phyloP scores from a whole-genome alignment of 2,329 filamentous ascomycete species.

The Epichloe scottii region DNA sequence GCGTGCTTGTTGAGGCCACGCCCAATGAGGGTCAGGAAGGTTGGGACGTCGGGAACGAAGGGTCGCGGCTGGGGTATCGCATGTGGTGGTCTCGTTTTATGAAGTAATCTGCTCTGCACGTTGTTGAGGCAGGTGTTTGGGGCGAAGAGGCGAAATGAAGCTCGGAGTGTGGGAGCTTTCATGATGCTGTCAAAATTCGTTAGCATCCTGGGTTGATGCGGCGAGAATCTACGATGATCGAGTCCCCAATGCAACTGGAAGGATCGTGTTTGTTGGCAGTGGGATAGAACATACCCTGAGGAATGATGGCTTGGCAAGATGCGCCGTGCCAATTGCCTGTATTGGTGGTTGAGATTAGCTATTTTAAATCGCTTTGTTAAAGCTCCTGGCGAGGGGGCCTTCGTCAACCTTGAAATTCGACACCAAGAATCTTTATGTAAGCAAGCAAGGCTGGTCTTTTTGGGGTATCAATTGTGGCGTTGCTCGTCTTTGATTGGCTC shows the following conservation, averaged over 20 bases:
- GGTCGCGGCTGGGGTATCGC: conserved; percentile 59
- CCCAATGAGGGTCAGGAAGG: conserved; percentile 85
- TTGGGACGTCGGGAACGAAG: conserved; percentile 71
- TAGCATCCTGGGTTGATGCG: not conserved
- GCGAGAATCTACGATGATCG: no score
- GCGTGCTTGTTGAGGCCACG: conserved; percentile 72
- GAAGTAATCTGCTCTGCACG: conserved; percentile 30
- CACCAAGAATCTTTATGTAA: conserved; percentile 17
- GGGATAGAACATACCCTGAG: not conserved
- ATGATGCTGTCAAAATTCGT: conserved; percentile 12
- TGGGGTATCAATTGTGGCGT: conserved; percentile 7
- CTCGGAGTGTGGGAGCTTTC: conserved; percentile 20
- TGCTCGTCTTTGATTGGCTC: not conserved
- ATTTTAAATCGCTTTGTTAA: conserved; percentile 5
- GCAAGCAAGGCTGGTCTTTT: conserved; percentile 18
- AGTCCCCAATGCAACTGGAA: no score
- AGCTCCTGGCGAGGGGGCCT: not conserved
- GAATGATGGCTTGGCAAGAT: not conserved
- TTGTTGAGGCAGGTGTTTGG: conserved; percentile 19
- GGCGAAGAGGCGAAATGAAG: conserved; percentile 19
- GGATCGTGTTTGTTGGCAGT: no score
- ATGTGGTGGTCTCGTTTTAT: conserved; percentile 26
- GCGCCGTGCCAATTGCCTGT: not conserved
- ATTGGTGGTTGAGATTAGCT: conserved; percentile 4
- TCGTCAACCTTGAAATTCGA: conserved; percentile 15